Base-by-base conservation (phyloP, 805 yeast species). In the Wickerhamiella spandovensis region DNA sequence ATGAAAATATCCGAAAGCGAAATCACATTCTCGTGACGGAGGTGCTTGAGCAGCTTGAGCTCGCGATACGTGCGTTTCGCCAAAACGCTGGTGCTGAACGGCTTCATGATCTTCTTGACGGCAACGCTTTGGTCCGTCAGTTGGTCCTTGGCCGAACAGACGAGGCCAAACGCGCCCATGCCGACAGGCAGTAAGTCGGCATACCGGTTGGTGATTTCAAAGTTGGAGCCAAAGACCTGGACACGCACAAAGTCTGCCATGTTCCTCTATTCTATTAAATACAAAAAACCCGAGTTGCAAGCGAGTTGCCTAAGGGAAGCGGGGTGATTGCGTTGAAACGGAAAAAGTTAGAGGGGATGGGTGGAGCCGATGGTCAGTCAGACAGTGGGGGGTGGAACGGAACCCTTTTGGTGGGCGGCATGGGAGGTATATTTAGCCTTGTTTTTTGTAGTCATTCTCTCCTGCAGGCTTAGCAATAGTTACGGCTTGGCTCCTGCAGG, bases 161-260 rank as follows among this genome's bases (percentile, higher is more conserved):
- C 99, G 18, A 92, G 75, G 5, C 99, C 99, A 65, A 92, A 92
- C 7, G 98, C 98, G 23, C 99, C 99, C 99, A 92, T 92, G 0
- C 99, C 99, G 47, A 92, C 96, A 1, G 99, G 98, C 62, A 88
- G 90, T 54, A 92, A 74, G 63, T 90, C 95, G 3, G 85, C 77
- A 69, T 92, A 92, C 17, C 62, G 59, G 46, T 58, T 57, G 23
- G 63, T 59, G 50, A 60, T 57, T 57, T 60, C 62, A 51, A 60
- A 55, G 46, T 55, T 49, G 46, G 57, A 54, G 50, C 60, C 63
- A 44, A 57, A 53, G 46, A 54, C 57, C 54, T 51, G 54, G 30
- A 59, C 62, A 23, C 62, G 61, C 48, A 58, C 57, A 43, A 59
- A 59, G 43, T 59, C 62, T 52, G 57, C 57, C 59, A 57, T 58